phyloP scores from a whole-genome alignment of 129 eudicot species.

The Flaveria sonorensis region DNA sequence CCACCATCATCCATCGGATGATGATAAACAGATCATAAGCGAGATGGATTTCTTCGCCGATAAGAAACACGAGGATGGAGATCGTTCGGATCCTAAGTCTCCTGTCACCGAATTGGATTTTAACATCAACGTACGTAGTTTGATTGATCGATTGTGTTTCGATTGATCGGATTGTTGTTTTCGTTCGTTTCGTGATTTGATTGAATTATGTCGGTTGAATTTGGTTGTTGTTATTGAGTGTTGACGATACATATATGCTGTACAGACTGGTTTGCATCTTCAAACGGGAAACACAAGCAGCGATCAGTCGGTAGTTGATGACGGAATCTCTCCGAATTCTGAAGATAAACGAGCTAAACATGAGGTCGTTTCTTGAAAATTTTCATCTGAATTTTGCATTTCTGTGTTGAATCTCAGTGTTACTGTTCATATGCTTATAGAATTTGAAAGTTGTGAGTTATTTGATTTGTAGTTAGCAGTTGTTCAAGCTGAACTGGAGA shows the following conservation, averaged over 20 bases:
- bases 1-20: neutral
- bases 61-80: conserved; percentile 31
- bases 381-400: conserved; percentile 10
- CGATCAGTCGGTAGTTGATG: conserved; percentile 65
- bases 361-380: conserved; percentile 42
- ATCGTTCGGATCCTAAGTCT: conserved; percentile 29
- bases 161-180: neutral
- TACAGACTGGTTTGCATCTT: conserved; percentile 69
- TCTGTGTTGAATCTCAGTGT: neutral
- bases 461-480: conserved; percentile 43
- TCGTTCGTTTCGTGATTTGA: neutral
- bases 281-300: conserved; percentile 58
- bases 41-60: conserved; percentile 75
- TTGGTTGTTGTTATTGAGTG: neutral
- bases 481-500: conserved; percentile 52
- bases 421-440: neutral
- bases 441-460: neutral
- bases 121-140: conserved; percentile 55
- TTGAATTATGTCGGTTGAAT: conserved; percentile 12
- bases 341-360: conserved; percentile 55
- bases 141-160: neutral
- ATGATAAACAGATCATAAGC: conserved; percentile 17
- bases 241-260: neutral
- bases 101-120: conserved; percentile 35
- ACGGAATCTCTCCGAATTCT: conserved; percentile 56